phyloP scores from a whole-genome alignment of 1,139 yeast species.

The Pichia cactophila region DNA sequence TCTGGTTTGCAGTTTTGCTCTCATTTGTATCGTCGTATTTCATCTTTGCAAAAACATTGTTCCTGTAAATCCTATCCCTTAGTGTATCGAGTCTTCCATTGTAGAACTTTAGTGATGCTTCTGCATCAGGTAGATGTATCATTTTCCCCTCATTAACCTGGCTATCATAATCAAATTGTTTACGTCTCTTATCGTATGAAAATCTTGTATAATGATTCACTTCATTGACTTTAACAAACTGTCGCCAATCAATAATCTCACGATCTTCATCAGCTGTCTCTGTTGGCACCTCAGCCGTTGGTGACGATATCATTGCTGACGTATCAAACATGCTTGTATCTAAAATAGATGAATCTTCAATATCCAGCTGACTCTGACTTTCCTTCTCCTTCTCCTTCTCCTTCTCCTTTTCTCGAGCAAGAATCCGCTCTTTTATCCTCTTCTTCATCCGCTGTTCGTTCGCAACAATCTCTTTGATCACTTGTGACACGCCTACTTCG shows the following conservation, averaged over 20 bases:
- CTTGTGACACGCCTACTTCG: slow-evolving; percentile 57
- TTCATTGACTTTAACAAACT: slow-evolving; percentile 60
- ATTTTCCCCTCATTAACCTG: background rate
- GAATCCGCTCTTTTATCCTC: slow-evolving; percentile 1
- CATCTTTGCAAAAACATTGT: slow-evolving; percentile 60
- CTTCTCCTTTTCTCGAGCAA: background rate
- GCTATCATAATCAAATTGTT: slow-evolving; percentile 43
- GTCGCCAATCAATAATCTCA: slow-evolving; percentile 50
- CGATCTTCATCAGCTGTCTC: slow-evolving; percentile 28
- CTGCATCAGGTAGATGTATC: slow-evolving; percentile 18
- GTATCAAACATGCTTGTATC: slow-evolving; percentile 5
- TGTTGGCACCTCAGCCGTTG: slow-evolving; percentile 17
- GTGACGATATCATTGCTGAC: slow-evolving; percentile 1
- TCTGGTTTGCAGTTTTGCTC: slow-evolving; percentile 27
- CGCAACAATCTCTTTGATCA: slow-evolving; percentile 44
- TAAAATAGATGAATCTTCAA: slow-evolving; percentile 3
- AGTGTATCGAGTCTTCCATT: slow-evolving; percentile 51
- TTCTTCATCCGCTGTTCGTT: slow-evolving; percentile 16
- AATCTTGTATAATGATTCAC: slow-evolving; percentile 62
- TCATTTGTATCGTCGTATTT: slow-evolving; percentile 35
- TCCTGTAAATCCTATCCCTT: slow-evolving; percentile 65
- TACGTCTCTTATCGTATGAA: slow-evolving; percentile 55
- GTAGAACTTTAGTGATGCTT: slow-evolving; percentile 32
- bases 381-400: background rate
- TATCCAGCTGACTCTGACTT: background rate